Conservation (phyloP, 371 early-diverging fungal species). For the Batkoa obscura region DNA sequence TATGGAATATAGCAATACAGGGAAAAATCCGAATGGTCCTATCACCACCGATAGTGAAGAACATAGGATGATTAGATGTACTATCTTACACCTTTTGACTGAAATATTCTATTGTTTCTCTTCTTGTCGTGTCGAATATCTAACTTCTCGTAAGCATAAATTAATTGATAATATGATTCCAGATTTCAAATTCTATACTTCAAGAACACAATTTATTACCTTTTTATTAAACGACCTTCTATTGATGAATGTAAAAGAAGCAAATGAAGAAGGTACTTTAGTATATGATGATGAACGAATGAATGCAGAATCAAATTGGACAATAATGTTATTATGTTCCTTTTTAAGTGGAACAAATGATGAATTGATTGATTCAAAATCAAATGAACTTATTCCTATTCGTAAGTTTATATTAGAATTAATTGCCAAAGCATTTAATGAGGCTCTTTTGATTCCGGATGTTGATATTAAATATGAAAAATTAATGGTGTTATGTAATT, state of each 20-base stretch:
- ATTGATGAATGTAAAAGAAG: conserved; percentile 23
- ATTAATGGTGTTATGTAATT: conserved; percentile 44
- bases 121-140: conserved; percentile 53
- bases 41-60: too few relatives aligned
- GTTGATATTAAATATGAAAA: conserved; percentile 42
- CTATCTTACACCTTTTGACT: conserved; percentile 63
- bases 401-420: conserved; percentile 46
- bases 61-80: conserved; percentile 38
- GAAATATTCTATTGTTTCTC: conserved; percentile 75
- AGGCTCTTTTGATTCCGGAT: conserved; percentile 28
- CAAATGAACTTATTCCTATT: conserved; percentile 34
- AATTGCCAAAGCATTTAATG: conserved; percentile 34
- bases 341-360: conserved; percentile 8
- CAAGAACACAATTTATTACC: conserved; percentile 19
- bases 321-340: conserved; percentile 31
- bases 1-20: too few relatives aligned
- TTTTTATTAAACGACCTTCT: conserved; percentile 39
- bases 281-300: background rate
- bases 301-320: conserved; percentile 22
- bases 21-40: too few relatives aligned
- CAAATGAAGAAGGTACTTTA: background rate
- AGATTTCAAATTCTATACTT: background rate
- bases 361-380: conserved; percentile 15
- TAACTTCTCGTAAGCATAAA: conserved; percentile 15
- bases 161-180: conserved; percentile 16